phyloP scores from a whole-genome alignment of 257 asterid species.

The Rehmannia glutinosa region DNA sequence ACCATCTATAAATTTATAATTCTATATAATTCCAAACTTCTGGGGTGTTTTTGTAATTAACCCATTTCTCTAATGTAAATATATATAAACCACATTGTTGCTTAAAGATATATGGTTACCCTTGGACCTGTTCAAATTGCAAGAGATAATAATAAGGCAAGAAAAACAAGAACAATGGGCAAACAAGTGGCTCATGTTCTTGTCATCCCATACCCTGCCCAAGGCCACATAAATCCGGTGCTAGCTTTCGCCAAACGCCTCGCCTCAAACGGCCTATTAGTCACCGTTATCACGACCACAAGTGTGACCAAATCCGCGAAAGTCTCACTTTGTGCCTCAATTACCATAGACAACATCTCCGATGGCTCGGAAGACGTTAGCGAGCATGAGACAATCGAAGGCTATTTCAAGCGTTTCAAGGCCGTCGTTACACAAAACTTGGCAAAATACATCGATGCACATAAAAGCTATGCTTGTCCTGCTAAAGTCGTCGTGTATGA shows the following conservation, averaged over 20 bases:
- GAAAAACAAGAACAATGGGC: background rate
- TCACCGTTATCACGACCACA: conserved; percentile 29
- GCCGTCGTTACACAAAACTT: conserved; percentile 4
- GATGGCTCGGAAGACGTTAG: conserved; percentile 13
- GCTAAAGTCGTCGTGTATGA: conserved; percentile 27
- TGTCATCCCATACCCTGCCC: conserved; percentile 44
- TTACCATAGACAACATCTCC: conserved; percentile 28
- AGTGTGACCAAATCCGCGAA: conserved; percentile 1
- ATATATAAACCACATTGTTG: background rate
- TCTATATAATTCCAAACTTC: too few species aligned
- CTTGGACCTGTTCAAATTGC: too few species aligned
- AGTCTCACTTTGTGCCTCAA: background rate
- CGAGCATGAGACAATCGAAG: background rate
- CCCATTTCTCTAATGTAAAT: too few species aligned
- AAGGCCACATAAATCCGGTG: conserved; percentile 58
- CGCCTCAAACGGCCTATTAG: conserved; percentile 26
- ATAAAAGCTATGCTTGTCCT: background rate
- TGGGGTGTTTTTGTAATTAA: too few species aligned
- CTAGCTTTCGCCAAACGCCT: conserved; percentile 44
- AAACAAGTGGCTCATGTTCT: conserved; percentile 21
- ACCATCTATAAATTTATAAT: background rate
- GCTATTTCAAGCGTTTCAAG: conserved; percentile 18
- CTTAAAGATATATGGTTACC: too few species aligned
- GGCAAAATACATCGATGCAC: conserved; percentile 17
- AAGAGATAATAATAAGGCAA: too few species aligned